Percentiles rank a stretch among this genome's conserved stretches.
These are phyloP conservation scores for Silybum marianum DNA, from an alignment of 129 eudicot species.

Conservation along the genomic window DNA sequence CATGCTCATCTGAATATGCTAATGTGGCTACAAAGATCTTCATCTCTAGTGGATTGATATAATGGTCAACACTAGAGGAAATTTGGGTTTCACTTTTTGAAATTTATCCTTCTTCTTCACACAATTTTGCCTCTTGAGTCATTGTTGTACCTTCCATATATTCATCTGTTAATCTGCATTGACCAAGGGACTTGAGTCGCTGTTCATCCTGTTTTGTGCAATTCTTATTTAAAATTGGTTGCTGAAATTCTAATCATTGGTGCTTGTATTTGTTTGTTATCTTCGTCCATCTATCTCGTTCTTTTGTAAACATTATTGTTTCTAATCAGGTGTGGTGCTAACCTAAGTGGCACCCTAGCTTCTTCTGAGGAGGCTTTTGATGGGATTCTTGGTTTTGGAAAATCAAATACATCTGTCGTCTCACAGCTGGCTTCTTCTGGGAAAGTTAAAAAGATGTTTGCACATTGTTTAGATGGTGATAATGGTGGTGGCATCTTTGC, in stretches of 20 bases:
- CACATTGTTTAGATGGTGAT: slow-evolving; percentile 85
- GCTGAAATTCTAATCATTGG: not conserved
- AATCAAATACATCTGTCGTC: slow-evolving; percentile 74
- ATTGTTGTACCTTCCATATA: not conserved
- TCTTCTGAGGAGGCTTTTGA: slow-evolving; percentile 78
- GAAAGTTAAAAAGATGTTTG: slow-evolving; percentile 84
- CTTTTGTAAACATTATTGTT: not conserved
- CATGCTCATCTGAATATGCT: not conserved
- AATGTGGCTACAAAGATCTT: not conserved
- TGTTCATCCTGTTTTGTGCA: not conserved
- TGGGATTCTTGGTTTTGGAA: slow-evolving; percentile 90
- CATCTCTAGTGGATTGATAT: too few relatives aligned
- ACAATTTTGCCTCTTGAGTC: not conserved
- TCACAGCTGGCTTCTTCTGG: slow-evolving; percentile 89
- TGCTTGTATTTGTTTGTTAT: slow-evolving; percentile 9
- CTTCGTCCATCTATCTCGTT: slow-evolving; percentile 3
- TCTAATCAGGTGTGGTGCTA: slow-evolving; percentile 68
- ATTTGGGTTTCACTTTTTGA: too few relatives aligned
- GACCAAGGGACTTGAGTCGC: not conserved
- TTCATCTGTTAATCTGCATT: not conserved
- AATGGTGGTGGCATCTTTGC: slow-evolving; percentile 97
- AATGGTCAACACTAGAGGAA: too few relatives aligned
- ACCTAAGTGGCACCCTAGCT: slow-evolving; percentile 62
- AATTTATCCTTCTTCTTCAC: too few relatives aligned
- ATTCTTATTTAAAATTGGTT: not conserved